Percentiles rank a stretch among this genome's conserved stretches.
phyloP scores from a whole-genome alignment of 345 rosid genomes.

The Aquilaria malaccensis region DNA sequence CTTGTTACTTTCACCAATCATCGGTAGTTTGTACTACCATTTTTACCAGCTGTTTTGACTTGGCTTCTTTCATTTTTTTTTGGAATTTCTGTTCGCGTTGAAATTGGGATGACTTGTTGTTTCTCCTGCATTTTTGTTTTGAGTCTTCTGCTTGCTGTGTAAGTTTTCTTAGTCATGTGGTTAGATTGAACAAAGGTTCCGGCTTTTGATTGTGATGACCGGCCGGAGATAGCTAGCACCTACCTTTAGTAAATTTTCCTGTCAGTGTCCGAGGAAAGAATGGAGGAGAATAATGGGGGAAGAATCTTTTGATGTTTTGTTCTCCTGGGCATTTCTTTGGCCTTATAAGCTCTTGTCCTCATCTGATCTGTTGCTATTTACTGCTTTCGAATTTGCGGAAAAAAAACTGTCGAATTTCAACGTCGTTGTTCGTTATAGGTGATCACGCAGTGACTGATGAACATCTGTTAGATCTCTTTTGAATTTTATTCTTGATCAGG shows the following conservation, averaged over 20 bases:
- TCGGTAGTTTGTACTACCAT: too few relatives aligned
- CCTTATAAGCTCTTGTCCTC: too few relatives aligned
- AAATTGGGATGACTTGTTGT: too few relatives aligned
- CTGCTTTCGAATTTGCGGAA: neutral
- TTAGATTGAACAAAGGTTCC: neutral
- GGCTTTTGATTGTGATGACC: too few relatives aligned
- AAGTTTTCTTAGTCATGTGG: neutral
- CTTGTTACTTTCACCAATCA: neutral
- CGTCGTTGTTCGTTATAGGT: neutral
- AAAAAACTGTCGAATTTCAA: neutral
- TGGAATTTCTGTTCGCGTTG: too few relatives aligned
- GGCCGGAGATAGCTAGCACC: too few relatives aligned
- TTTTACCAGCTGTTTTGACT: slow-evolving; percentile 2
- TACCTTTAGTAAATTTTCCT: too few relatives aligned
- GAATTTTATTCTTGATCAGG: slow-evolving; percentile 11
- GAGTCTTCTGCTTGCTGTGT: neutral
- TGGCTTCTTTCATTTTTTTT: too few relatives aligned
- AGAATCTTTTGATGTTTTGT: neutral
- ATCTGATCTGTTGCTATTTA: neutral
- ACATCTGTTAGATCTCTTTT: slow-evolving; percentile 1
- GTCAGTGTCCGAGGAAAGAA: neutral
- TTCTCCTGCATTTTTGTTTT: neutral
- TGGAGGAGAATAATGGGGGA: neutral
- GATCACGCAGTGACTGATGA: neutral
- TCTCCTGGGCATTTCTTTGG: neutral